Percentiles rank a stretch among this genome's conserved stretches.
Conservation (phyloP, 2,329 filamentous ascomycete species). For the Fusarium pininemorale region DNA sequence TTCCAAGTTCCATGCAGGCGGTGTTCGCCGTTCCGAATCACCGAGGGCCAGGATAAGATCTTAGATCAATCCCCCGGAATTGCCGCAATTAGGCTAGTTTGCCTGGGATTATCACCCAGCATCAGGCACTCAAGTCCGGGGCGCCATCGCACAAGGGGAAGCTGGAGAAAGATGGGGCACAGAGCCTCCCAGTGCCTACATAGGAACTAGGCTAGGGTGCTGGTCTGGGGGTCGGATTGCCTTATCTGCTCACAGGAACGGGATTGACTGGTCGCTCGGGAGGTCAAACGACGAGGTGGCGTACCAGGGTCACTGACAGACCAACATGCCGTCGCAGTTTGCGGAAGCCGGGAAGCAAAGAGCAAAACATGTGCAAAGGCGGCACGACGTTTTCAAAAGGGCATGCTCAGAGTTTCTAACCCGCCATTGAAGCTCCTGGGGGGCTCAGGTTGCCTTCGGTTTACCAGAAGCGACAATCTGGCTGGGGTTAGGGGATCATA, state of each 20-base stretch:
- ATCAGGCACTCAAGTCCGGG: slow-evolving; percentile 29
- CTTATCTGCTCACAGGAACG: slow-evolving; percentile 38
- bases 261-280: slow-evolving; percentile 16
- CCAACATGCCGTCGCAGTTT: slow-evolving; percentile 7
- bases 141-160: slow-evolving; percentile 44
- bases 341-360: neutral
- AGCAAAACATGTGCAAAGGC: slow-evolving; percentile 6
- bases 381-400: slow-evolving; percentile 2
- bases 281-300: slow-evolving; percentile 26
- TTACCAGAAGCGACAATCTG: slow-evolving; percentile 10
- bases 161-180: slow-evolving; percentile 43
- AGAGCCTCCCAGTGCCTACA: slow-evolving; percentile 38
- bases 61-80: slow-evolving; percentile 49
- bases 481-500: slow-evolving; percentile 27
- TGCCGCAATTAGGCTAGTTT: slow-evolving; percentile 41
- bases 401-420: slow-evolving; percentile 8
- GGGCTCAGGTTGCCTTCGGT: slow-evolving; percentile 33
- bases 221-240: slow-evolving; percentile 27
- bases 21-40: slow-evolving; percentile 46
- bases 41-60: slow-evolving; percentile 45
- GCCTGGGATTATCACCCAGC: slow-evolving; percentile 23
- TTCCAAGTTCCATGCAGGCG: slow-evolving; percentile 31
- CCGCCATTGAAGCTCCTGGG: slow-evolving; percentile 6
- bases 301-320: slow-evolving; percentile 26
- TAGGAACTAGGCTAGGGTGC: slow-evolving; percentile 11